Percentiles rank a stretch among this genome's conserved stretches.
phyloP scores from a whole-genome alignment of 2,329 filamentous ascomycete species.

The Massarina eburnea region DNA sequence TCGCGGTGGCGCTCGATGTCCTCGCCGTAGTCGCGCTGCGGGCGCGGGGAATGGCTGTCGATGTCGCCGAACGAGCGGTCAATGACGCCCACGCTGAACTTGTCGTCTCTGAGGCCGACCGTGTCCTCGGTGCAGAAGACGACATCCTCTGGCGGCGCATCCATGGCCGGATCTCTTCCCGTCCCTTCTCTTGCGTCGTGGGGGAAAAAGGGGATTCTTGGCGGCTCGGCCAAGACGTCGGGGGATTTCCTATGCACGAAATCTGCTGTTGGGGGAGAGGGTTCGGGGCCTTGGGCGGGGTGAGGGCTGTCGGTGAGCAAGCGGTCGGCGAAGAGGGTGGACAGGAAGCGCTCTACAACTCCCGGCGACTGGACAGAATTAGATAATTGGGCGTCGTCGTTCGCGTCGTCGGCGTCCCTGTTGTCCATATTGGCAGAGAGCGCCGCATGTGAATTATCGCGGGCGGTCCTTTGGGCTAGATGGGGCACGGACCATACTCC shows the following conservation, averaged over 20 bases:
- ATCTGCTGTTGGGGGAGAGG: not conserved
- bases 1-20: constrained; percentile 40
- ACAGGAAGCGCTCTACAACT: constrained; percentile 21
- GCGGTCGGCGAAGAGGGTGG: constrained; percentile 25
- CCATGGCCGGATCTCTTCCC: constrained; percentile 7
- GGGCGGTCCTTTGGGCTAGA: too few relatives aligned
- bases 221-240: not conserved
- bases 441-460: constrained; percentile 9
- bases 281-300: constrained; percentile 2
- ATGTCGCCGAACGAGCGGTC: constrained; percentile 47
- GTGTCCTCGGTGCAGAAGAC: constrained; percentile 47
- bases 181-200: constrained; percentile 11
- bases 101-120: constrained; percentile 43
- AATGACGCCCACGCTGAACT: constrained; percentile 47
- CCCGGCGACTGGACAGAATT: not conserved
- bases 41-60: constrained; percentile 50
- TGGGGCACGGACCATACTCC: too few relatives aligned
- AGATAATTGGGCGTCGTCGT: constrained; percentile 7
- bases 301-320: constrained; percentile 15
- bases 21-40: constrained; percentile 42
- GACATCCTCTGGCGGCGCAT: constrained; percentile 18
- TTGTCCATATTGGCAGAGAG: constrained; percentile 13
- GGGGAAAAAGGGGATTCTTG: constrained; percentile 25
- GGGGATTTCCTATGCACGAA: constrained; percentile 2
- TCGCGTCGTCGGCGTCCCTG: constrained; percentile 3